Percentiles rank a stretch among this genome's conserved stretches.
phyloP scores from a whole-genome alignment of 345 rosid genomes.

The Linum lewisii region DNA sequence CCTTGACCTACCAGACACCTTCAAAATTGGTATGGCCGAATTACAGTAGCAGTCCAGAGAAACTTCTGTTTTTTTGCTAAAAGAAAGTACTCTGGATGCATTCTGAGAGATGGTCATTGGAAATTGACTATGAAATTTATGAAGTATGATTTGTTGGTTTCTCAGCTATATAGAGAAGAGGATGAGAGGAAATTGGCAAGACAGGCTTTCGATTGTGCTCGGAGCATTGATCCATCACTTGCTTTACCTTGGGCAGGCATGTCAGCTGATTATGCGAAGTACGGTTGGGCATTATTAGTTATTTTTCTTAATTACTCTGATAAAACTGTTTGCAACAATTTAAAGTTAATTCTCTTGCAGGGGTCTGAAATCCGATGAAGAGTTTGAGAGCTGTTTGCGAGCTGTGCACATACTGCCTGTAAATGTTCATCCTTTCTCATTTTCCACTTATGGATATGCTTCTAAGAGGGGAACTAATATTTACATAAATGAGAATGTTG shows the following conservation, averaged over 20 bases:
- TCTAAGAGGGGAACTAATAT: neutral
- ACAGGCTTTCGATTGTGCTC: conserved; percentile 84
- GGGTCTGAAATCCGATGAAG: conserved; percentile 52
- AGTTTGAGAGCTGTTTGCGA: conserved; percentile 85
- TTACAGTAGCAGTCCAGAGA: too few relatives aligned
- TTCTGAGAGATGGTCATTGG: neutral
- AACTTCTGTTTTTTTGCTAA: too few relatives aligned
- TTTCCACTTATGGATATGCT: conserved; percentile 5
- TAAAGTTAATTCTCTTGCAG: conserved; percentile 30
- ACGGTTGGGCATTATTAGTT: conserved; percentile 12
- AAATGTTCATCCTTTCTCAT: conserved; percentile 18
- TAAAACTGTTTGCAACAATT: conserved; percentile 12
- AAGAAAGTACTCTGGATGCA: neutral
- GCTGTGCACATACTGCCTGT: conserved; percentile 88
- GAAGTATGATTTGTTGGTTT: conserved; percentile 16
- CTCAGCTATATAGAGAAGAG: conserved; percentile 66
- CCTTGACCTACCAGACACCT: too few relatives aligned
- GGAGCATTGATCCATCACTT: conserved; percentile 95
- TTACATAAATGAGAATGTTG: neutral
- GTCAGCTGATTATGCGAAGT: conserved; percentile 83
- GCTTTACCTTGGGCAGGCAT: conserved; percentile 97
- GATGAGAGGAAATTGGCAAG: conserved; percentile 60
- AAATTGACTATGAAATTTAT: neutral
- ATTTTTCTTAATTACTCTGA: neutral
- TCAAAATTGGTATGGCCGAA: too few relatives aligned